These are phyloP conservation scores for Picea abies DNA, from an alignment of 83 land plant species.

Conservation along the genomic window DNA sequence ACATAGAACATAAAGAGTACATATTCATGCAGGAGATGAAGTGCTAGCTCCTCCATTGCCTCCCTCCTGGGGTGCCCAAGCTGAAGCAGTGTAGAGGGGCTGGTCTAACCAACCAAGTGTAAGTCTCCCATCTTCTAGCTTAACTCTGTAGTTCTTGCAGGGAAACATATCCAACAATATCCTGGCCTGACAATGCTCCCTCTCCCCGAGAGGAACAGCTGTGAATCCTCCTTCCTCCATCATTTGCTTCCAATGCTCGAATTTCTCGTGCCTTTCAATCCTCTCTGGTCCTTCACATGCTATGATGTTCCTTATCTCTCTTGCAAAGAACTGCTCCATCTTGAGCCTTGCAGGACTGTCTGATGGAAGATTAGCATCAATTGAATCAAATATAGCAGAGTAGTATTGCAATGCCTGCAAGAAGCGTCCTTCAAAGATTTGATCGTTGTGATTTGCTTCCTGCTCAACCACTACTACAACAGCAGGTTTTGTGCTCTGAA, in stretches of 20 bases:
- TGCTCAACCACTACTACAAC: slow-evolving; percentile 80
- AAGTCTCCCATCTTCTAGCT: slow-evolving; percentile 36
- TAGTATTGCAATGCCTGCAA: slow-evolving; percentile 69
- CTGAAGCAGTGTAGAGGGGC: slow-evolving; percentile 73
- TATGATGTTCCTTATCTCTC: slow-evolving; percentile 71
- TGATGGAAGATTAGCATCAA: slow-evolving; percentile 56
- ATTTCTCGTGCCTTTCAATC: slow-evolving; percentile 65
- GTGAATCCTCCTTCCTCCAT: slow-evolving; percentile 63
- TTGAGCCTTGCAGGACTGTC: slow-evolving; percentile 57
- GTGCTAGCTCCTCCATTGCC: slow-evolving; percentile 39
- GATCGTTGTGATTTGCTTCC: slow-evolving; percentile 71
- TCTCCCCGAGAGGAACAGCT: slow-evolving; percentile 27
- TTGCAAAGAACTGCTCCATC: slow-evolving; percentile 70
- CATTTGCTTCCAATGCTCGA: slow-evolving; percentile 50
- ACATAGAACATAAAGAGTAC: not conserved
- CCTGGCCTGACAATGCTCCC: slow-evolving; percentile 52
- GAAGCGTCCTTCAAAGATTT: slow-evolving; percentile 57
- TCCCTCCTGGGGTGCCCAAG: slow-evolving; percentile 46
- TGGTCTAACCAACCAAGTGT: slow-evolving; percentile 65
- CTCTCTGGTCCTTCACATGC: slow-evolving; percentile 69
- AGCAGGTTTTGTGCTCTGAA: slow-evolving; percentile 62
- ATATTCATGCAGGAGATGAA: slow-evolving; percentile 23
- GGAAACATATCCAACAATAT: slow-evolving; percentile 72
- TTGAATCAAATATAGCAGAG: slow-evolving; percentile 85
- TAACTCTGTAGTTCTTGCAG: slow-evolving; percentile 34